Evolutionary conservation across 2,329 filamentous ascomycete species (phyloP).

Genomic region (Fusarium sp.): DNA sequence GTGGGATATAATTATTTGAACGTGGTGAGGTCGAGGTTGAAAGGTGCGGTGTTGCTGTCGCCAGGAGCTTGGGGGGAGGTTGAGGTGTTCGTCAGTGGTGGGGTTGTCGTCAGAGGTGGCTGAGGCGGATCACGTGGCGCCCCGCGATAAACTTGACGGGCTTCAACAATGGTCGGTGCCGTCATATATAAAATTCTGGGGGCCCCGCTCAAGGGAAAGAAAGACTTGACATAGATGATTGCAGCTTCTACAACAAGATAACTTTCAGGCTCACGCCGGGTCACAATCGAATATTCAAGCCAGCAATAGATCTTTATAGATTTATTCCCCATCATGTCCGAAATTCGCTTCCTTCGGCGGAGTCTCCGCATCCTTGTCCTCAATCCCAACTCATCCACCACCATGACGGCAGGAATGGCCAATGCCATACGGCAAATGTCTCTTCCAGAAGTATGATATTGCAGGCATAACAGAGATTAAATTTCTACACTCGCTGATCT

Average conservation of each 20-base stretch:
- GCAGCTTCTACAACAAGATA: background rate
- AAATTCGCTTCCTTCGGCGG: conserved; percentile 25
- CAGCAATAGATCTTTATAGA: background rate
- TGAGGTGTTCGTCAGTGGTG: conserved; percentile 49
- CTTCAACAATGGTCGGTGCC: background rate
- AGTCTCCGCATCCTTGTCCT: conserved; percentile 70
- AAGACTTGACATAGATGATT: conserved; percentile 3
- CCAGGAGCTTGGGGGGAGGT: conserved; percentile 42
- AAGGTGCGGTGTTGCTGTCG: conserved; percentile 37
- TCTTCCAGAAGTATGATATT: conserved; percentile 38
- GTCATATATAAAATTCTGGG: conserved; percentile 7
- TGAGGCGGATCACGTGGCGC: conserved; percentile 52
- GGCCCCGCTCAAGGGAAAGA: conserved; percentile 8
- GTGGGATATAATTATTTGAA: conserved; percentile 12
- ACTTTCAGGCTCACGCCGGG: background rate
- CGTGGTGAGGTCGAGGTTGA: conserved; percentile 26
- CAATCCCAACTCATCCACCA: conserved; percentile 80
- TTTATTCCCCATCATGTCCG: conserved; percentile 27
- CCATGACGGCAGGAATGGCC: conserved; percentile 77
- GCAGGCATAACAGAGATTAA: background rate
- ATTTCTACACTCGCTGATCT: conserved; percentile 27
- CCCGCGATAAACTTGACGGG: conserved; percentile 21
- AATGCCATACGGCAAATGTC: conserved; percentile 57
- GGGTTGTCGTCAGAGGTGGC: conserved; percentile 53
- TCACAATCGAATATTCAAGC: background rate